These are phyloP conservation scores for Fusarium abutilonis DNA, from an alignment of 2,329 filamentous ascomycete genomes.

Conservation along the genomic window DNA sequence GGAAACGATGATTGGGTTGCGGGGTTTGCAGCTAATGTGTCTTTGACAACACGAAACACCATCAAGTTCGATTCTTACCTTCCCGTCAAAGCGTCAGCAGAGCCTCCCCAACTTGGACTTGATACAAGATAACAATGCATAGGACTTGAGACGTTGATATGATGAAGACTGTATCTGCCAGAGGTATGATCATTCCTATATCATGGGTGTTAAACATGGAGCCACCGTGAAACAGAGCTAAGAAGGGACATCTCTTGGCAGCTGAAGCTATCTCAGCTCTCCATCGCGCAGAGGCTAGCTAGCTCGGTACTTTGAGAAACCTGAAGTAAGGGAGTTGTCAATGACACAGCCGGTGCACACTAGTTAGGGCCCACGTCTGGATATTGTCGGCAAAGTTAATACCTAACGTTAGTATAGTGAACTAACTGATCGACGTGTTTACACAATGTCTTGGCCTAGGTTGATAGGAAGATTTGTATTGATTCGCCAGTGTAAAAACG, in stretches of 20 bases:
- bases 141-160: neutral
- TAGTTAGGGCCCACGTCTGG: no score
- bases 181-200: neutral
- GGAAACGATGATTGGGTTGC: neutral
- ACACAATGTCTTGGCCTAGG: no score
- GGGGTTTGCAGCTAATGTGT: neutral
- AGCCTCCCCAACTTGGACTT: neutral
- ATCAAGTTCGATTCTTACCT: neutral
- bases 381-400: neutral
- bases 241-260: neutral
- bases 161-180: neutral
- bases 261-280: neutral
- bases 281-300: neutral
- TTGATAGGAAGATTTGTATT: neutral
- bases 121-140: neutral
- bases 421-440: neutral
- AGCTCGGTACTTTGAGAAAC: neutral
- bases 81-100: neutral
- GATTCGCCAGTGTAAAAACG: neutral
- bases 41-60: neutral
- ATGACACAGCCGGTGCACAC: neutral
- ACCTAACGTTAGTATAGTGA: neutral
- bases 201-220: neutral
- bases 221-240: neutral
- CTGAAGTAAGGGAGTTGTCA: conserved; percentile 2